Base-by-base conservation (phyloP, 1,139 yeast genomes). In the Debaryomyces nepalensis region DNA sequence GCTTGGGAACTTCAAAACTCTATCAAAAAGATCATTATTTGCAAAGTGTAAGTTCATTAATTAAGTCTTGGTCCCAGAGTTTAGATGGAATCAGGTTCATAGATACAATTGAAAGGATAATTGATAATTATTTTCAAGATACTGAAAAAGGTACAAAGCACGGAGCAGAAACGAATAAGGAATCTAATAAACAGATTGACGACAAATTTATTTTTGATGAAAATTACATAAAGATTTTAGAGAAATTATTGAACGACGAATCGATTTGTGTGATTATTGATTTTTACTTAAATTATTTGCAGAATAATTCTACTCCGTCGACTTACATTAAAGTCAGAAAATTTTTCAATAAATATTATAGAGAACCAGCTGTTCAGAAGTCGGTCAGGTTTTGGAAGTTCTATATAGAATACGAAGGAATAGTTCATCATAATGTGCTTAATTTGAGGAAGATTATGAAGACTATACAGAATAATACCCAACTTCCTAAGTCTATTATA, bases 341-440 rank as follows among this genome's bases (percentile, higher is more conserved):
- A 36, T 63, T 74, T 31, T 72, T 79, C 49, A 70, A 73, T 45
- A 57, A 58, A 10, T 73, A 68, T 48, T 64, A 75, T 45, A 65
- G 64, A 19, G 62, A 66, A 16, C 57, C 63, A 2, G 52, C 66
- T 2, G 53, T 82, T 24, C 60, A 61, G 37, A 55, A 63, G 4
- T 77, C 81, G 2, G 58, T 61, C 3, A 55, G 68, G 16, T 84
- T 82, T 50, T 84, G 90, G 90, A 59, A 63, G 14, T 71, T 74
- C 36, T 81, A 63, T 47, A 70, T 83, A 44, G 75, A 78, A 37
- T 80, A 75, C 52, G 86, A 83, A 50, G 68, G 68, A 2, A 55
- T 69, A 21, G 42, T 51, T 0, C 65, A 67, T 39, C 64, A 66
- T 22, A 77, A 81, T 47, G 64, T 70, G 33, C 54, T 53, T 20